phyloP scores from a whole-genome alignment of 1,284 basidiomycete species.

The Malassezia yamatoensis region DNA sequence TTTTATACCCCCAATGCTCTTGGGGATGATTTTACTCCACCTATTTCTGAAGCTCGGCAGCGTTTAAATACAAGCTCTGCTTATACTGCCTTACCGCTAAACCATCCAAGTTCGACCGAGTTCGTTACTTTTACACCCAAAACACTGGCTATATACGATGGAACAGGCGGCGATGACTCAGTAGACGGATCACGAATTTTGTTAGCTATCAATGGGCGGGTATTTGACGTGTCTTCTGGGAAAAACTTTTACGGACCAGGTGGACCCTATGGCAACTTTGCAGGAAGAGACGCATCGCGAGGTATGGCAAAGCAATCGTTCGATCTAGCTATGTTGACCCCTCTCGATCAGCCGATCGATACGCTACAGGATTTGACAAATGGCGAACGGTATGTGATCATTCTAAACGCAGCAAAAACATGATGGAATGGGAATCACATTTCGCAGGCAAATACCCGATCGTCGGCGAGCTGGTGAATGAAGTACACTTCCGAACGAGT shows the following conservation, averaged over 20 bases:
- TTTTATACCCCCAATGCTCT: slow-evolving; percentile 1
- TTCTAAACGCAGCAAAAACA: slow-evolving; percentile 22
- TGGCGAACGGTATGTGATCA: slow-evolving; percentile 60
- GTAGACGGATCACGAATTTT: slow-evolving; percentile 56
- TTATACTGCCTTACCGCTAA: slow-evolving; percentile 33
- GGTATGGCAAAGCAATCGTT: slow-evolving; percentile 97
- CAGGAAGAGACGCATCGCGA: slow-evolving; percentile 79
- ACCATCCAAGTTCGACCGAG: slow-evolving; percentile 29
- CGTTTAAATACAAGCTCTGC: neutral
- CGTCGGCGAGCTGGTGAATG: slow-evolving; percentile 42
- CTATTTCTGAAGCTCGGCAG: neutral
- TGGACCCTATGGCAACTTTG: slow-evolving; percentile 94
- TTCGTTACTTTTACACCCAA: slow-evolving; percentile 41
- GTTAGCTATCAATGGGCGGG: slow-evolving; percentile 72
- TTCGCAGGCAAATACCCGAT: slow-evolving; percentile 42
- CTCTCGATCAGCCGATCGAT: slow-evolving; percentile 74
- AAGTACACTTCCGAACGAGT: slow-evolving; percentile 13
- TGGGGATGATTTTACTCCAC: neutral
- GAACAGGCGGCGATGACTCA: slow-evolving; percentile 22
- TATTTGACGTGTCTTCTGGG: slow-evolving; percentile 82
- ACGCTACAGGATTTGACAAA: slow-evolving; percentile 64
- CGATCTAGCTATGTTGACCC: slow-evolving; percentile 77
- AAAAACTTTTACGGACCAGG: slow-evolving; percentile 83
- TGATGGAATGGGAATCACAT: slow-evolving; percentile 37
- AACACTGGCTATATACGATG: slow-evolving; percentile 40